Evolutionary conservation across 2,329 filamentous ascomycete genomes (phyloP), one percentile per base, ranked within the genome.

Genomic region (Claviceps humidiphila): DNA sequence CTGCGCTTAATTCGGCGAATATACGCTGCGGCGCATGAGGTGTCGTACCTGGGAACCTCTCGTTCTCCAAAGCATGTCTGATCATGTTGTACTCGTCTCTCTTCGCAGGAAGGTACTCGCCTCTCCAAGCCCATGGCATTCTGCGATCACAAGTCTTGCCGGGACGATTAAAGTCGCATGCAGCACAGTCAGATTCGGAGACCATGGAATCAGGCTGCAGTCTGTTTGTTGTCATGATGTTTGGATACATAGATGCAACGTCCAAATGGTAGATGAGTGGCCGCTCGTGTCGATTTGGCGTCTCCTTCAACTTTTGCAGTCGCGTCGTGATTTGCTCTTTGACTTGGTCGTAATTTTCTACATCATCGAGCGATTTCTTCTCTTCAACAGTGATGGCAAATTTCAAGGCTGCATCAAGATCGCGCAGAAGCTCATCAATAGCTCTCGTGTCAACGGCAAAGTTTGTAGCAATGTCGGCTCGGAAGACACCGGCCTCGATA

Each of bases 31-130:
- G 84, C 8, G 81, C 78, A 56, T 84, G 87, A 0, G 87, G 81
- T 42, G 72, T 77, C 61, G 84, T 88, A 2, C 86, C 87, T 0
- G 94, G 93, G 58, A 98, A 98, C 49, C 77, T 84, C 64, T 98
- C 94, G 60, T 94, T 96, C 61, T 94, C 87, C 5, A 97, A 74
- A 0, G 90, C 86, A 62, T 93, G 83, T 44, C 88, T 80, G 62
- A 98, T 95, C 93, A 98, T 98, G 70, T 97, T 97, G 77, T 98
- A 98, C 64, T 98, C 93, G 64, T 97, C 91, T 58, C 89, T 81
- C 66, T 98, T 97, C 0, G 93, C 89, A 2, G 93, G 93, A 26
- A 98, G 72, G 63, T 95, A 98, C 66, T 98, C 93, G 63, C 93
- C 93, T 82, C 93, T 83, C 93, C 93, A 98, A 2, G 93, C 82